Evolutionary conservation across 176 grass and related monocot genomes (phyloP), one percentile per base, ranked within the genome.

Genomic region (Zea luxurians): DNA sequence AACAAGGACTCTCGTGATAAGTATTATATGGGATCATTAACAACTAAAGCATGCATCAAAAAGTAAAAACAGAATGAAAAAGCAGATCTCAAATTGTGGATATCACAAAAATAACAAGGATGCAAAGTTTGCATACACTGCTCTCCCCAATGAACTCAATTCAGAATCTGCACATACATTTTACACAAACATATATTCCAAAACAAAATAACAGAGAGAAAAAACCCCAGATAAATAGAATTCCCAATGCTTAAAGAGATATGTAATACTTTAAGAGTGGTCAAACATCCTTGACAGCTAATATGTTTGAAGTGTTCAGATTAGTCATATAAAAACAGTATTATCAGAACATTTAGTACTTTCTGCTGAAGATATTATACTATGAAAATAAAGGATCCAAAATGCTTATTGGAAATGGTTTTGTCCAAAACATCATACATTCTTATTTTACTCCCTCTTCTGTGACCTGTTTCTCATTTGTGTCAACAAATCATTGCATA

Each of bases 401-500:
- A 49, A 64, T 13, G 61, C 47, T n/a, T 65, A 40, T 12, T 10
- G 43, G 43, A 48, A 77, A 37, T 7, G 4, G 4, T 64, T 64
- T 47, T 27, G 45, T 65, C 27, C 45, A 64, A 64, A 18, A 50
- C 34, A 18, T 13, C 6, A 3, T 5, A 13, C 66, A 48, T 48
- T 0, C 20, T 64, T 16, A 27, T 75, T 9, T 36, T 9, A 70
- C 63, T 76, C 49, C 44, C 70, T 46, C n/a, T 3, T 2, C 15
- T 13, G 43, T 67, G 27, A 50, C 35, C 12, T 73, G 7, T n/a
- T 63, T 43, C 45, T 8, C 48, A 34, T 76, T 48, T 35, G 1
- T 71, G 48, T 69, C 80, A 70, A 80, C n/a, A 62, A 76, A 88
- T 21, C 20, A 78, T 63, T 71, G 38, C 38, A 70, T 55, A 10